Evolutionary conservation across 257 asterid genomes (phyloP).

Genomic region (Apocynum venetum): DNA sequence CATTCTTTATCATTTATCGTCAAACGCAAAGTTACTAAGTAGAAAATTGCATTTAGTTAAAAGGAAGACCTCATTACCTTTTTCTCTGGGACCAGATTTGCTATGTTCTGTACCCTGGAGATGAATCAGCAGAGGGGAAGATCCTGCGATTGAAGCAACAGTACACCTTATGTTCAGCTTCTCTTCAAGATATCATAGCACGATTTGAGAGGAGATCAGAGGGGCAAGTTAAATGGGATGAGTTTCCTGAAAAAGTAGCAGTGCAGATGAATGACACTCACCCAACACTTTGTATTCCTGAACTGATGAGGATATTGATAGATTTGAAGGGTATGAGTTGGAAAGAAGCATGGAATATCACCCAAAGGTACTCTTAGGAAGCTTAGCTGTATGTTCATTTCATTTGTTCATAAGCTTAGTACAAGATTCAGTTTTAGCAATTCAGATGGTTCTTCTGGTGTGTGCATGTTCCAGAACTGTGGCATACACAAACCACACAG

Average conservation of each 20-base stretch:
- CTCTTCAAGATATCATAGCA: slow-evolving; percentile 80
- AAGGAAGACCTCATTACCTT: not conserved
- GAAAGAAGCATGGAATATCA: slow-evolving; percentile 79
- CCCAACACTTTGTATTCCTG: slow-evolving; percentile 87
- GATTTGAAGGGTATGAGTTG: slow-evolving; percentile 75
- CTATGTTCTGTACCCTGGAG: slow-evolving; percentile 79
- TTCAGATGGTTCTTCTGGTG: slow-evolving; percentile 25
- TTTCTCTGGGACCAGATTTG: slow-evolving; percentile 54
- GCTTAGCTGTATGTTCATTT: not conserved
- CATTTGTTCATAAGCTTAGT: not conserved
- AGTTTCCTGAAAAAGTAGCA: slow-evolving; percentile 83
- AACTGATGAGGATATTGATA: slow-evolving; percentile 75
- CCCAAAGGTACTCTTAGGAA: slow-evolving; percentile 47
- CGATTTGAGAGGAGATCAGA: slow-evolving; percentile 75
- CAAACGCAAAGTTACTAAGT: not conserved
- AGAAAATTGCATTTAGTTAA: not conserved
- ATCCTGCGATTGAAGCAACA: slow-evolving; percentile 76
- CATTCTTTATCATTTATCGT: not conserved
- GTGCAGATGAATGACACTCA: slow-evolving; percentile 94
- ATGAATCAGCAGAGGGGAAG: slow-evolving; percentile 71
- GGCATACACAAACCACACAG: slow-evolving; percentile 90
- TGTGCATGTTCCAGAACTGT: slow-evolving; percentile 56
- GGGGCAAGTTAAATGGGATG: slow-evolving; percentile 59
- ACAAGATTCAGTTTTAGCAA: slow-evolving; percentile 4
- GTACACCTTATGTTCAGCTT: slow-evolving; percentile 82